Evolutionary conservation across 352 stramenopile genomes (phyloP).

Genomic region (Phytopythium aichiense): DNA sequence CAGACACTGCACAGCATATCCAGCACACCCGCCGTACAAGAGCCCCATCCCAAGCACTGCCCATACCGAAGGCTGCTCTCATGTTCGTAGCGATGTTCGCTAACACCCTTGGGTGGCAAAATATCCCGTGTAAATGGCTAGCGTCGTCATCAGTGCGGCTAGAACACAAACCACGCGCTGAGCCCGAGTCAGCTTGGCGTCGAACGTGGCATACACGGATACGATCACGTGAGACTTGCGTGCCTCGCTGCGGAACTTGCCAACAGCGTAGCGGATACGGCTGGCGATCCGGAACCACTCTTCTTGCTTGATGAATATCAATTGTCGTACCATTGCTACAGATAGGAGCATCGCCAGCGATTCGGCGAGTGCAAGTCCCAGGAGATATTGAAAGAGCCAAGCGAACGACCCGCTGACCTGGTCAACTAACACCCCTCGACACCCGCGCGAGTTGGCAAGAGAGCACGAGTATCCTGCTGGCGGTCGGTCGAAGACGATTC

Average conservation of each 20-base stretch:
- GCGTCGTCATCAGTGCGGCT: constrained; percentile 33
- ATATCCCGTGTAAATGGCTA: constrained; percentile 42
- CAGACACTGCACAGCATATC: constrained; percentile 30
- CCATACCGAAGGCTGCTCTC: constrained; percentile 43
- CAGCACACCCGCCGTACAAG: constrained; percentile 49
- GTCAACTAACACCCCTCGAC: constrained; percentile 20
- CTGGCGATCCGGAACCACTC: constrained; percentile 50
- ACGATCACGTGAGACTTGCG: constrained; percentile 37
- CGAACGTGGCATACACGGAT: constrained; percentile 44
- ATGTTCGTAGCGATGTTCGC: constrained; percentile 54
- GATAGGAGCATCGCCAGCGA: constrained; percentile 18
- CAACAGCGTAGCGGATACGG: constrained; percentile 44
- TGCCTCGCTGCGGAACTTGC: constrained; percentile 49
- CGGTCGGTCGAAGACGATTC: constrained; percentile 42
- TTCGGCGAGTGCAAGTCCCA: constrained; percentile 32
- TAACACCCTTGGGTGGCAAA: constrained; percentile 59
- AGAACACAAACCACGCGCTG: constrained; percentile 54
- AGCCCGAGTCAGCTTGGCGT: constrained; percentile 51
- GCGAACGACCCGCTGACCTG: constrained; percentile 35
- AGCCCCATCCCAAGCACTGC: constrained; percentile 43
- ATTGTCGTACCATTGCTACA: constrained; percentile 20
- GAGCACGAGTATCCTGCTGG: constrained; percentile 36
- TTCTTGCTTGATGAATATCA: constrained; percentile 27
- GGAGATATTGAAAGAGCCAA: constrained; percentile 43
- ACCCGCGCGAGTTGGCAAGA: constrained; percentile 30